Evolutionary conservation across 257 asterid genomes (phyloP), one percentile per base, ranked within the genome.

Genomic region (Primulina eburnea): DNA sequence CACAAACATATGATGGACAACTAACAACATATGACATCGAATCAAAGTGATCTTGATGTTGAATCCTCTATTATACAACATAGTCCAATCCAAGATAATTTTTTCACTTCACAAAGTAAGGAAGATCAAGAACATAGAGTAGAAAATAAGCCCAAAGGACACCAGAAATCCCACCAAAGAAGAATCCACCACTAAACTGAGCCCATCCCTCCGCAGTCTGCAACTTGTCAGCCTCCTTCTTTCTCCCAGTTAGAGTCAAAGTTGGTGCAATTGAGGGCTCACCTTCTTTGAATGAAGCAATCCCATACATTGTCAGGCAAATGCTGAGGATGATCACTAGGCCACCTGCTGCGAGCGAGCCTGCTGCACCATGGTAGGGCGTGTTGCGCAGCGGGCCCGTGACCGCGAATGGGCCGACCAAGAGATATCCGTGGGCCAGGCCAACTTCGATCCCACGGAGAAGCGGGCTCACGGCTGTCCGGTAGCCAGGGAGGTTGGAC

Each of bases 201-300:
- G 96, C 83, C 97, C 98, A 92, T 20, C 98, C 98, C 3, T 92
- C 95, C 18, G 77, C 95, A 8, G 97, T 90, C 77, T 92, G 98
- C 71, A 92, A 77, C 90, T 79, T 89, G 69, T 92, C 97, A 0
- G 97, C 93, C 69, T 71, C 75, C 78, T 92, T 92, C 87, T 87
- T 78, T 87, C 97, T 67, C 9, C 97, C 97, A 0, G 96, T 92
- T 79, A 92, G 76, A 1, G 96, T 92, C 76, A 92, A 47, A 0
- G 88, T 7, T 1, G 98, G 98, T 0, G 98, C 95, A 1, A 80
- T 84, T 3, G 98, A 89, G 1, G 90, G 80, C 33, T 84, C 96
- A 0, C 96, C 96, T 72, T 89, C 98, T 32, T 92, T 87, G 73
- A 92, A 92, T 0, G 98, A 84, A 2, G 98, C 59, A 7, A 92